A percentile compares a stretch with the other conserved stretches of the same genome.
phyloP scores from a whole-genome alignment of 352 stramenopile species.

The Globisporangium sylvaticum region DNA sequence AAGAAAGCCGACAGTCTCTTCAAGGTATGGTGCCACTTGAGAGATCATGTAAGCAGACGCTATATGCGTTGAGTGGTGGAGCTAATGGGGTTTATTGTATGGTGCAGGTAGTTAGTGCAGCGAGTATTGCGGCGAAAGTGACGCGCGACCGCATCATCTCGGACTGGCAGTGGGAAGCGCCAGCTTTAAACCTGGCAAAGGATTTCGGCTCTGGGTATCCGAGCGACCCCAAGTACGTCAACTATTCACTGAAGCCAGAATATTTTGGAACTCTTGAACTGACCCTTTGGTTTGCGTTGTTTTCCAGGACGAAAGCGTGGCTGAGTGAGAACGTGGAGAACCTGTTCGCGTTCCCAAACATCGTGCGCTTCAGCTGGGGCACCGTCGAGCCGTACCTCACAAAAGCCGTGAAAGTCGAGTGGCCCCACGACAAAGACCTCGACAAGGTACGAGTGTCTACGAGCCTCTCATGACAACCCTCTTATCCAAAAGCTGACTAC shows the following conservation, averaged over 20 bases:
- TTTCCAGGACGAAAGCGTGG: slow-evolving; percentile 79
- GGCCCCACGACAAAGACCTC: slow-evolving; percentile 65
- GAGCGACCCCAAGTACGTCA: slow-evolving; percentile 84
- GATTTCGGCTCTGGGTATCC: slow-evolving; percentile 90
- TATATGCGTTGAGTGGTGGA: background rate
- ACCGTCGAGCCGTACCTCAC: slow-evolving; percentile 60
- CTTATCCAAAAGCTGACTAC: background rate
- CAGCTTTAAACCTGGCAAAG: slow-evolving; percentile 52
- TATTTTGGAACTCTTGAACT: background rate
- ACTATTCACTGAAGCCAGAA: background rate
- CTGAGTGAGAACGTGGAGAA: slow-evolving; percentile 76
- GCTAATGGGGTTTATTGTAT: background rate
- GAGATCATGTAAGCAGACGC: background rate
- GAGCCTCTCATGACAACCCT: background rate
- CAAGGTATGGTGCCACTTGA: slow-evolving; percentile 48
- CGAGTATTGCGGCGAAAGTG: slow-evolving; percentile 93
- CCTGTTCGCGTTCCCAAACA: slow-evolving; percentile 90
- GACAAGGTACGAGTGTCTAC: slow-evolving; percentile 32
- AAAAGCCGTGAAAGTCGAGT: slow-evolving; percentile 60
- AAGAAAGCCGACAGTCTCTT: slow-evolving; percentile 96
- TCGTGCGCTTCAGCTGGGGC: slow-evolving; percentile 92
- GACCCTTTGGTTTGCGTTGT: background rate
- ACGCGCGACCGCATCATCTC: slow-evolving; percentile 86
- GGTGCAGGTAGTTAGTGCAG: slow-evolving; percentile 84
- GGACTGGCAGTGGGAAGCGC: slow-evolving; percentile 89